Evolutionary conservation across 2,329 filamentous ascomycete species (phyloP).

Genomic region (Neopestalotiopsis sp.): DNA sequence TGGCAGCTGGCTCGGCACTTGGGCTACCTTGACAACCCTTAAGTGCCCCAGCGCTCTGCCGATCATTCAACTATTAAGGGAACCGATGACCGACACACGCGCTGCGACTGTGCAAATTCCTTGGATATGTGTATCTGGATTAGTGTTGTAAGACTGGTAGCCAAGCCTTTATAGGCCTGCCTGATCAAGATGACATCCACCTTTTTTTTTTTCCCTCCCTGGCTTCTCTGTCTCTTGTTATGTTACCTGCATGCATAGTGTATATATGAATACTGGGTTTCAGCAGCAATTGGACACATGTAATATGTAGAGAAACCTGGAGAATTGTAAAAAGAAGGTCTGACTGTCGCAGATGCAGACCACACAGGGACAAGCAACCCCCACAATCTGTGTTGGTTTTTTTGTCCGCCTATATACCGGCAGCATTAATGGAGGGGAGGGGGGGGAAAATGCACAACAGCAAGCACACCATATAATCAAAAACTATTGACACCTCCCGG

Average conservation of each 20-base stretch:
- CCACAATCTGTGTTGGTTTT: neutral
- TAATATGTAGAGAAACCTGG: neutral
- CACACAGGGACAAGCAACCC: neutral
- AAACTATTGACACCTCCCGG: neutral
- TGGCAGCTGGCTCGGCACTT: no score
- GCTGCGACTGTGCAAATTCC: neutral
- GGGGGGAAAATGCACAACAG: no score
- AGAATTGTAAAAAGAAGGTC: neutral
- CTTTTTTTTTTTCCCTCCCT: neutral
- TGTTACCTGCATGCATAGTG: neutral
- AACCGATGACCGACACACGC: neutral
- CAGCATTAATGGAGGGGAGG: neutral
- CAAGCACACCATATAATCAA: no score
- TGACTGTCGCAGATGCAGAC: neutral
- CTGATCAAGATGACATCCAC: neutral
- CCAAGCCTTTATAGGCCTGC: slow-evolving; percentile 1
- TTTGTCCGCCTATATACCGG: neutral
- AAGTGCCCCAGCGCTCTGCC: no score
- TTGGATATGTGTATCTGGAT: neutral
- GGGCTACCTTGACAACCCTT: no score
- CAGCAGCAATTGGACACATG: neutral
- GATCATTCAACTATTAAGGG: no score
- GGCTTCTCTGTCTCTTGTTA: no score
- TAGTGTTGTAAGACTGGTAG: neutral
- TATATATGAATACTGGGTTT: neutral